A percentile compares a stretch with the other conserved stretches of the same genome.
These are phyloP conservation scores for Trichomonascaceae sp. DNA, from an alignment of 1,139 yeast genomes.

Conservation along the genomic window DNA sequence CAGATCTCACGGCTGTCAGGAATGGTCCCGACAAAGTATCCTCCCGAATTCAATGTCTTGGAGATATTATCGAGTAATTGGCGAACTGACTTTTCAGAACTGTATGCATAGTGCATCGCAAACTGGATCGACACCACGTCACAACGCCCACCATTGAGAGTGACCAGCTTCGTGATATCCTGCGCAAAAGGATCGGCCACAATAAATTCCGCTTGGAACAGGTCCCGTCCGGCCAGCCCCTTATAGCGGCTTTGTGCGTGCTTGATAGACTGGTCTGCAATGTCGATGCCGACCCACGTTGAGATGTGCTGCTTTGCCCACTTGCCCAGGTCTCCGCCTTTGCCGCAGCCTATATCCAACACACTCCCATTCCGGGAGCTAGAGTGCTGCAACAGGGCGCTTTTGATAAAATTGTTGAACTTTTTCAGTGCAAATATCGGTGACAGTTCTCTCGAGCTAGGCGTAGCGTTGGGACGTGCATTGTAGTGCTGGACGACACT, in stretches of 20 bases:
- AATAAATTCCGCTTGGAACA: constrained; percentile 65
- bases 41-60: constrained; percentile 64
- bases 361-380: constrained; percentile 41
- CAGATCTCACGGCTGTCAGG: constrained; percentile 83
- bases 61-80: constrained; percentile 63
- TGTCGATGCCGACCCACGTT: constrained; percentile 81
- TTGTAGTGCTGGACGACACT: constrained; percentile 78
- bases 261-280: constrained; percentile 73
- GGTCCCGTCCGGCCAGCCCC: too few species aligned
- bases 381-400: constrained; percentile 65
- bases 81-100: constrained; percentile 67
- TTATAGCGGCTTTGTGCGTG: constrained; percentile 55
- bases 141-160: constrained; percentile 64
- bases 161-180: constrained; percentile 58
- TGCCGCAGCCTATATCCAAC: constrained; percentile 90
- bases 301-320: constrained; percentile 65
- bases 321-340: constrained; percentile 92
- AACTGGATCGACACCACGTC: constrained; percentile 85
- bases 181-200: constrained; percentile 85
- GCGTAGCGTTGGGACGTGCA: constrained; percentile 61
- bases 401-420: constrained; percentile 86
- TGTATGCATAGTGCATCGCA: constrained; percentile 90
- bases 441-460: constrained; percentile 54
- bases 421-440: constrained; percentile 78
- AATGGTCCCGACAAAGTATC: constrained; percentile 81